These are phyloP conservation scores for Colletotrichum spaethianum DNA, from an alignment of 2,329 filamentous ascomycete species.

Conservation along the genomic window DNA sequence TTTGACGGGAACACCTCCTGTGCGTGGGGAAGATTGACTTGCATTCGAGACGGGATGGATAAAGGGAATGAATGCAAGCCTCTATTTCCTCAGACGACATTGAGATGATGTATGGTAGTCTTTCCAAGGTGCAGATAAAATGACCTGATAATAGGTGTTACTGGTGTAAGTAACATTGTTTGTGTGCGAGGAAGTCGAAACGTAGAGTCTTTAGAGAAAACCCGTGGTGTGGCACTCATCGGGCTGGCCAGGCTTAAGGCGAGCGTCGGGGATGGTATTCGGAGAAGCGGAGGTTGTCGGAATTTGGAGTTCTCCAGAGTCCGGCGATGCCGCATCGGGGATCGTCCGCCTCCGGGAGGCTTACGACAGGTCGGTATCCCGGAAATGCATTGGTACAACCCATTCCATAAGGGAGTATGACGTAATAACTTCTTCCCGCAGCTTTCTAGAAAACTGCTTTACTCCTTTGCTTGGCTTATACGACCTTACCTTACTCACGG, in stretches of 20 bases:
- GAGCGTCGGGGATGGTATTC: background rate
- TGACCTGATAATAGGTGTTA: background rate
- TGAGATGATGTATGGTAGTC: background rate
- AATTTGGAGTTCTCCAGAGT: too few species aligned
- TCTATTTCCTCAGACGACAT: too few species aligned
- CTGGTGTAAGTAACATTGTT: background rate
- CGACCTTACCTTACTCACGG: background rate
- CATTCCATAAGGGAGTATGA: background rate
- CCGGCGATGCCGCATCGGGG: background rate
- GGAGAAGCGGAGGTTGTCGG: background rate
- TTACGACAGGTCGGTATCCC: background rate
- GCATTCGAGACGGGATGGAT: conserved; percentile 1
- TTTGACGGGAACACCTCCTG: background rate
- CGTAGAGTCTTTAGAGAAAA: background rate
- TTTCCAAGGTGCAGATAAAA: background rate
- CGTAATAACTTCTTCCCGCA: background rate
- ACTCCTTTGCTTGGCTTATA: background rate
- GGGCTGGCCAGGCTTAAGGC: background rate
- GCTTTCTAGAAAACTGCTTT: background rate
- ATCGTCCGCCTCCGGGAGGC: background rate
- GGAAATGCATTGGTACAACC: background rate
- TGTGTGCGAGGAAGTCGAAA: background rate
- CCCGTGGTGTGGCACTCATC: background rate
- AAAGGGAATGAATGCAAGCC: background rate
- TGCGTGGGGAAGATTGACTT: background rate